Percentiles rank a stretch among this genome's conserved stretches.
Conservation (phyloP, 192 early-diverging fungal species). For the Coemansia interrupta region DNA sequence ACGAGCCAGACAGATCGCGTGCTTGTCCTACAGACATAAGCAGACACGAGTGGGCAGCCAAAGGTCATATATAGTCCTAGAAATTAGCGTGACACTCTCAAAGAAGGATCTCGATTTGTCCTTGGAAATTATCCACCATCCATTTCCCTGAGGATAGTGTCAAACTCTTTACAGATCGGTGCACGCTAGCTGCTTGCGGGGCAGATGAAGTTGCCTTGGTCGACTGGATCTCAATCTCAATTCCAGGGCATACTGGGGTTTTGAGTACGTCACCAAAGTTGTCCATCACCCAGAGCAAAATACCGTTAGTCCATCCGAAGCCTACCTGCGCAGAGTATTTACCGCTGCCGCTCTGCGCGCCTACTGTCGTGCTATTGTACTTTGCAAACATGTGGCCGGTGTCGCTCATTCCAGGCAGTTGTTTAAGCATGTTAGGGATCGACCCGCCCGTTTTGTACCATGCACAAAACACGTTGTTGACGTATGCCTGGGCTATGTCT, state of each 20-base stretch:
- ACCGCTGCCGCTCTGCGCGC: conserved; percentile 57
- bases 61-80: too few species aligned
- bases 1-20: too few species aligned
- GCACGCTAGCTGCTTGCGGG: not conserved
- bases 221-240: not conserved
- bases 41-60: too few species aligned
- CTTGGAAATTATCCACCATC: too few species aligned
- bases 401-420: conserved; percentile 46
- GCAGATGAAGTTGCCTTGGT: not conserved
- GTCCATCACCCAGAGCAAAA: conserved; percentile 61
- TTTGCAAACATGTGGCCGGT: conserved; percentile 75
- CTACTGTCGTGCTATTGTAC: conserved; percentile 55
- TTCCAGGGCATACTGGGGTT: conserved; percentile 25
- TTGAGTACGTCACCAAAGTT: conserved; percentile 35
- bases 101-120: too few species aligned
- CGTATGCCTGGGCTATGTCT: conserved; percentile 54
- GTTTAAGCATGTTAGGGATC: conserved; percentile 47
- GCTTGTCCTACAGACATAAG: too few species aligned
- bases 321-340: conserved; percentile 69
- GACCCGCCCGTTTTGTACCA: conserved; percentile 69
- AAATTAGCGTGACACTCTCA: too few species aligned
- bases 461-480: conserved; percentile 60
- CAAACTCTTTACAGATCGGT: too few species aligned
- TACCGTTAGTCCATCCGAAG: conserved; percentile 78
- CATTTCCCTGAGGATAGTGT: too few species aligned